These are phyloP conservation scores for Cladosporium halotolerans DNA, from an alignment of 2,329 filamentous ascomycete species.

Conservation along the genomic window DNA sequence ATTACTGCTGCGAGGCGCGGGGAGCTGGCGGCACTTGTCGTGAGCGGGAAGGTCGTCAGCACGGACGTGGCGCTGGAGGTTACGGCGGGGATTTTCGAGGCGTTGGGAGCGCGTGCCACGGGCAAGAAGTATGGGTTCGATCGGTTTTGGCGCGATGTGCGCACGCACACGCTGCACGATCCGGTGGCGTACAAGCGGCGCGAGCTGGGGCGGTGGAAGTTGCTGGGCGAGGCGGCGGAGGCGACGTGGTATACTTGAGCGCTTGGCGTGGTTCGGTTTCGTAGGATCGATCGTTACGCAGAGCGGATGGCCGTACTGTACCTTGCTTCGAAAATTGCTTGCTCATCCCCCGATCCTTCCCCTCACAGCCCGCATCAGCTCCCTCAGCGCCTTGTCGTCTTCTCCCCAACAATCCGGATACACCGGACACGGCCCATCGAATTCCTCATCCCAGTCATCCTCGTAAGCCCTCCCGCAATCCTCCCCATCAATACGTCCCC, in stretches of 20 bases:
- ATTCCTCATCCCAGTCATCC: neutral
- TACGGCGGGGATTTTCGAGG: slow-evolving; percentile 58
- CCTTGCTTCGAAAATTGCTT: slow-evolving; percentile 4
- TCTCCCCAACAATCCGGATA: slow-evolving; percentile 5
- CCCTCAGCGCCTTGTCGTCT: slow-evolving; percentile 4
- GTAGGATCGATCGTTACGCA: too few species aligned
- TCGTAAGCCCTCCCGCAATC: neutral
- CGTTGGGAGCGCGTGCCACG: slow-evolving; percentile 55
- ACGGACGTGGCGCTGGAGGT: slow-evolving; percentile 56
- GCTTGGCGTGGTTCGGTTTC: neutral
- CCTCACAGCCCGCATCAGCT: neutral
- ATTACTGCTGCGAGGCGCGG: slow-evolving; percentile 51
- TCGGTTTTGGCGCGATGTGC: slow-evolving; percentile 60
- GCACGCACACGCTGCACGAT: slow-evolving; percentile 61
- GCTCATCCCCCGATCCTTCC: neutral
- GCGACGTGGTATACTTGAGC: slow-evolving; percentile 56
- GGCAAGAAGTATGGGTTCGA: slow-evolving; percentile 55
- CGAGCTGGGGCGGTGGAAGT: slow-evolving; percentile 52
- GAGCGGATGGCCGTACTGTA: too few species aligned
- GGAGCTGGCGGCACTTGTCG: slow-evolving; percentile 57
- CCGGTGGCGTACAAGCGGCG: slow-evolving; percentile 62
- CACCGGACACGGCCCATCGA: neutral
- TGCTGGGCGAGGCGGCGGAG: slow-evolving; percentile 52
- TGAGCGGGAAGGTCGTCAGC: slow-evolving; percentile 56
- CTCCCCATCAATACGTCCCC: too few species aligned